These are phyloP conservation scores for Croton setiger DNA, from an alignment of 441 rosid genomes.

Conservation along the genomic window DNA sequence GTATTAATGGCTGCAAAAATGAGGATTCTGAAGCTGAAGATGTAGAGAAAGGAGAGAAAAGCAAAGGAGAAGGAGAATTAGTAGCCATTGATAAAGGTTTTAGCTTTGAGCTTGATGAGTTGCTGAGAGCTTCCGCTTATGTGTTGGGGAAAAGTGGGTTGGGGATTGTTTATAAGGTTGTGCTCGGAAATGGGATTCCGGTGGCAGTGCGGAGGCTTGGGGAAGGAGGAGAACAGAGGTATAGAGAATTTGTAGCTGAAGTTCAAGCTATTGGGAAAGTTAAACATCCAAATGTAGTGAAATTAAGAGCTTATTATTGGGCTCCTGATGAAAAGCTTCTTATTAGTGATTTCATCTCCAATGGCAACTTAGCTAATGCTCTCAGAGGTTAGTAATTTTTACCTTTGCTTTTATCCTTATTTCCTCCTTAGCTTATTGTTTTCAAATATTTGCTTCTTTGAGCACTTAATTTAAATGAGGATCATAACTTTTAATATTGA, in stretches of 20 bases:
- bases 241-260: slow-evolving; percentile 83
- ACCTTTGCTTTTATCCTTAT: not conserved
- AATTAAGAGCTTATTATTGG: slow-evolving; percentile 90
- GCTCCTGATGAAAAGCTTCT: slow-evolving; percentile 94
- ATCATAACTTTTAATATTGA: not conserved
- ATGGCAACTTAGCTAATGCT: slow-evolving; percentile 80
- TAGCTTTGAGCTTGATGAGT: slow-evolving; percentile 78
- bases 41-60: slow-evolving; percentile 25
- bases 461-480: not conserved
- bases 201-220: slow-evolving; percentile 95
- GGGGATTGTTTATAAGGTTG: slow-evolving; percentile 94
- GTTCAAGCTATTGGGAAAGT: slow-evolving; percentile 85
- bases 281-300: slow-evolving; percentile 89
- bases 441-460: not conserved
- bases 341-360: slow-evolving; percentile 78
- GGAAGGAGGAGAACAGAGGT: slow-evolving; percentile 86
- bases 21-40: slow-evolving; percentile 72
- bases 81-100: slow-evolving; percentile 89
- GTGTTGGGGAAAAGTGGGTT: slow-evolving; percentile 94
- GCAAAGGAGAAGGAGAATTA: slow-evolving; percentile 67
- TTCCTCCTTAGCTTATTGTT: not conserved
- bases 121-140: slow-evolving; percentile 90
- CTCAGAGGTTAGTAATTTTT: slow-evolving; percentile 51
- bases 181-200: slow-evolving; percentile 86
- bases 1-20: slow-evolving; percentile 28